Evolutionary conservation across 2,329 filamentous ascomycete genomes (phyloP), one percentile per base, ranked within the genome.

Genomic region (Microdochium nivale): DNA sequence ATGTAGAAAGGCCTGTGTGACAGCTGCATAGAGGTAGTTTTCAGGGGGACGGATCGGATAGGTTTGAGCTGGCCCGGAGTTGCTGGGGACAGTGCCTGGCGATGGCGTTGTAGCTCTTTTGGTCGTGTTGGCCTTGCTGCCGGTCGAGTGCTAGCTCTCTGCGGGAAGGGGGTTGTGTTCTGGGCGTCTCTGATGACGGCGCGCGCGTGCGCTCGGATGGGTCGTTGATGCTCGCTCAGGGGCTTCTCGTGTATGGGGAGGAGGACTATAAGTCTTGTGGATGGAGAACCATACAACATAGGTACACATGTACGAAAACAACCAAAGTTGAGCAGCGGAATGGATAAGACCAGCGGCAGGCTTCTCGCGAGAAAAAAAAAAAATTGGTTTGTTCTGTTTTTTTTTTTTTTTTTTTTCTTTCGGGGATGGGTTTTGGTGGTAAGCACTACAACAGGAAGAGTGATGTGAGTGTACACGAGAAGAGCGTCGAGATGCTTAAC

Each of bases 1-100:
- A 74, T 78, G 65, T 81, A 81, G 63, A 78, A n/a, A 81, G 5
- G 79, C 70, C 62, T 81, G 78, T 0, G 75, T 72, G 48, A 77
- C 64, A 0, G 77, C 77, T 1, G 76, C 77, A 43, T 78, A 70
- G 2, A 66, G 63, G 59, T 80, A 80, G 2, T 49, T 56, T n/a
- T n/a, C 53, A 54, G 0, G 66, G 66, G 40, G 66, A 49, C 1
- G 64, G 55, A 4, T 54, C 54, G 25, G 53, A 51, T 1, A 64
- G 57, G 7, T 61, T 59, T 74, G 73, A 59, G 73, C 66, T 55
- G 65, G 65, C 3, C 71, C 55, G 54, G 68, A 73, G 37, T 62
- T 66, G 46, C 79, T 76, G 0, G 75, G 72, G 40, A 77, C 72
- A 25, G 58, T 77, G 54, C 80, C 81, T n/a, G 66, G 80, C 81